These are phyloP conservation scores for Acacia confusa DNA, from an alignment of 306 rosid genomes.

Conservation along the genomic window DNA sequence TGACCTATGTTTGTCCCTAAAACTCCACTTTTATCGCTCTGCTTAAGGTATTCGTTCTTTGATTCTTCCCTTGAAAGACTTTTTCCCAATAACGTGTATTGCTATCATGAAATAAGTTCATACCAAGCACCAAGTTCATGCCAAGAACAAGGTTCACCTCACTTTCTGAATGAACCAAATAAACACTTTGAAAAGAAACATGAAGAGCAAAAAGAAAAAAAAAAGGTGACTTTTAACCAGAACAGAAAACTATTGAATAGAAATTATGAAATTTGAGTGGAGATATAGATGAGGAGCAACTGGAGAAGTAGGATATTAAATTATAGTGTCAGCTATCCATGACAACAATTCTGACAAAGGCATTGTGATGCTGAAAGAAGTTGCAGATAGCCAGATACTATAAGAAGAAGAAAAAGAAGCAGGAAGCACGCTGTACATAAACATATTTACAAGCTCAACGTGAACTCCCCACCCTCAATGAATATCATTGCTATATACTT, in stretches of 20 bases:
- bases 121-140: neutral
- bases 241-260: conserved; percentile 8
- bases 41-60: neutral
- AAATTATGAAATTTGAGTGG: neutral
- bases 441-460: conserved; percentile 37
- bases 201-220: neutral
- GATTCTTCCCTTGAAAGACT: neutral
- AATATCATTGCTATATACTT: conserved; percentile 39
- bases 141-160: neutral
- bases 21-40: neutral
- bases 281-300: neutral
- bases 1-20: conserved; percentile 4
- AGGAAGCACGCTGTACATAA: conserved; percentile 24
- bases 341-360: conserved; percentile 7
- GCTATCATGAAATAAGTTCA: neutral
- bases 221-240: conserved; percentile 11
- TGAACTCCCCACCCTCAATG: conserved; percentile 23
- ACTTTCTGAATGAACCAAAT: neutral
- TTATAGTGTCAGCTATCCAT: conserved; percentile 21
- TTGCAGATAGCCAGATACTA: conserved; percentile 4
- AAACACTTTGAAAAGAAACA: conserved; percentile 3
- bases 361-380: conserved; percentile 3
- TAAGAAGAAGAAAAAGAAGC: conserved; percentile 23
- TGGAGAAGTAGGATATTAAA: conserved; percentile 2
- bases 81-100: neutral